Percentiles rank a stretch among this genome's conserved stretches.
Evolutionary conservation across 139 green algal genomes (phyloP).

Genomic region (Coelastrella sp.): DNA sequence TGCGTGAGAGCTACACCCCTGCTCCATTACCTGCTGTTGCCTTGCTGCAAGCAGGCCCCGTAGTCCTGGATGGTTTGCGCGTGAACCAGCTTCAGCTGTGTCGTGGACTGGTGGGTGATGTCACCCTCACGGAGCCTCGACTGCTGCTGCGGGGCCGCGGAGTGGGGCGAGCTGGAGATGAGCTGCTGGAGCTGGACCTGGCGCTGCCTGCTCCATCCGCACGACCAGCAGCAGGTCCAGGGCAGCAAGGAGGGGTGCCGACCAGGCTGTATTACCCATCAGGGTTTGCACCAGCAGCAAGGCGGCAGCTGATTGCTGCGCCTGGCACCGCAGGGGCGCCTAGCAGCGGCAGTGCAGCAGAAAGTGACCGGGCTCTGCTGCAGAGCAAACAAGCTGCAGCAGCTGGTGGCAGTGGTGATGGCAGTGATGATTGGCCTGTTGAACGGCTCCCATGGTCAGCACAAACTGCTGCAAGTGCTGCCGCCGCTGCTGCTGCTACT

Average conservation of each 20-base stretch:
- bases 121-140: slow-evolving; percentile 44
- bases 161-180: slow-evolving; percentile 53
- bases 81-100: slow-evolving; percentile 68
- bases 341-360: neutral
- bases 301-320: neutral
- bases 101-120: slow-evolving; percentile 41
- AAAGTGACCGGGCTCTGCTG: neutral
- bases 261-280: slow-evolving; percentile 37
- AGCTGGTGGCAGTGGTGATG: slow-evolving; percentile 4
- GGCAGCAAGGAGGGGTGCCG: slow-evolving; percentile 23
- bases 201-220: slow-evolving; percentile 52
- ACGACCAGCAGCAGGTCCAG: neutral
- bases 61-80: slow-evolving; percentile 58
- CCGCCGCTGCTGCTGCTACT: neutral
- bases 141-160: slow-evolving; percentile 50
- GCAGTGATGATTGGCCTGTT: neutral
- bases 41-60: slow-evolving; percentile 37
- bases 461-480: neutral
- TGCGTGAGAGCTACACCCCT: neutral
- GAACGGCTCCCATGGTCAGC: neutral
- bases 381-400: neutral
- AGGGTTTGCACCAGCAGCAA: slow-evolving; percentile 21
- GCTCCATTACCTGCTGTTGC: neutral
- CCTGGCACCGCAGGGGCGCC: neutral
- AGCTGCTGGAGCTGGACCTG: slow-evolving; percentile 80